Conservation (phyloP, 352 stramenopile species). For the Pythium graminicola region DNA sequence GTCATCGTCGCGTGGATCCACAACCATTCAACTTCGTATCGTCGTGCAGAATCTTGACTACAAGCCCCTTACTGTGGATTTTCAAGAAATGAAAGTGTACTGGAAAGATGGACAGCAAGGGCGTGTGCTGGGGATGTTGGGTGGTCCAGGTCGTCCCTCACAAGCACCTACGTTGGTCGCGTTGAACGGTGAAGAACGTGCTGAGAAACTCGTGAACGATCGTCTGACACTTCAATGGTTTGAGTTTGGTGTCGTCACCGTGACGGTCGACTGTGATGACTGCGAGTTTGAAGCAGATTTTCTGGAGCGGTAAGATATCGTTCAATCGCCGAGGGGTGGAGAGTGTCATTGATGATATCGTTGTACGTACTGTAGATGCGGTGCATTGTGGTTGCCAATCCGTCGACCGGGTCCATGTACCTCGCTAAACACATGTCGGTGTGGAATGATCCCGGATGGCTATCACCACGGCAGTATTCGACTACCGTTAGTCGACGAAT, state of each 20-base stretch:
- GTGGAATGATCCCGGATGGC: constrained; percentile 63
- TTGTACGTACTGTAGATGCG: constrained; percentile 26
- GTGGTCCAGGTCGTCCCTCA: constrained; percentile 12
- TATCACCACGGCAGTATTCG: constrained; percentile 63
- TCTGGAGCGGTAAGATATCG: constrained; percentile 39
- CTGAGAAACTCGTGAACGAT: constrained; percentile 23
- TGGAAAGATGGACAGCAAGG: constrained; percentile 63
- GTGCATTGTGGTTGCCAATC: constrained; percentile 58
- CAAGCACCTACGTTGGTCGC: constrained; percentile 47
- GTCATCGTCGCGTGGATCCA: constrained; percentile 14
- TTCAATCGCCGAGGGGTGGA: not conserved
- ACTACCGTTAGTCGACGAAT: constrained; percentile 64
- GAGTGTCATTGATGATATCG: not conserved
- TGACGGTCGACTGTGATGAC: constrained; percentile 55
- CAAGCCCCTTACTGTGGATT: constrained; percentile 45
- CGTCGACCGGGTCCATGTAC: constrained; percentile 43
- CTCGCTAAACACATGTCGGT: constrained; percentile 53
- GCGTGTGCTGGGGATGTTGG: constrained; percentile 31
- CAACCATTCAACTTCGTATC: constrained; percentile 61
- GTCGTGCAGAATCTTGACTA: constrained; percentile 63
- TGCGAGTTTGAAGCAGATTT: constrained; percentile 78
- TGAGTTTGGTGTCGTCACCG: constrained; percentile 51
- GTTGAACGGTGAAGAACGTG: constrained; percentile 42
- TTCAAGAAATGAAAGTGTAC: constrained; percentile 54
- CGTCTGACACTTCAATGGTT: constrained; percentile 50